Evolutionary conservation across 176 grass and related monocot genomes (phyloP), one percentile per base, ranked within the genome.

Genomic region (Oryza meridionalis): DNA sequence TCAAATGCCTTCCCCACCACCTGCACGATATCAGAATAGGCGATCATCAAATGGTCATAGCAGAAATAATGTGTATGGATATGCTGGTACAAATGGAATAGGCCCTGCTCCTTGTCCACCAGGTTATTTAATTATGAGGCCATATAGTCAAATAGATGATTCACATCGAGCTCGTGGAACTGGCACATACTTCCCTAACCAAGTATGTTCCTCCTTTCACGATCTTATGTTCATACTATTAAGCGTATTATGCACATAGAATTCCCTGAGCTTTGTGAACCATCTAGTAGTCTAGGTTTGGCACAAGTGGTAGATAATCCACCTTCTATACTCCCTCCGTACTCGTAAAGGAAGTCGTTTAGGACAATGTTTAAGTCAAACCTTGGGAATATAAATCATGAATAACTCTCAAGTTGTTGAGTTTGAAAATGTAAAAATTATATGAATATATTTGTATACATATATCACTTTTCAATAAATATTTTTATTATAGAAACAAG

Each of bases 161-260:
- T 61, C 67, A 75, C 77, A 66, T 21, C 92, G 90, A 63, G 78
- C 79, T 75, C 86, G 73, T 69, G 96, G 96, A 83, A 98, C 93
- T 80, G 93, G 93, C 71, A 98, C 96, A 44, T 98, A 95, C 88
- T 91, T 95, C 73, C 93, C 96, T 13, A 86, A 93, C 58, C 82
- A 76, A 70, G 92, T 95, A 91, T 42, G 82, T 80, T 86, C 44
- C 69, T 76, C 65, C 24, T 81, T 89, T 21, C 22, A 74, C 15
- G 5, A 67, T 69, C 21, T 77, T 81, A 77, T 83, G 45, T 75
- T 24, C 82, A 12, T 62, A 62, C 21, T 62, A 10, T 62, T 62
- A 62, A 62, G 58, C 21, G 2, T 62, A 24, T 8, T 62, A 62
- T 24, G 58, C 21, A 10, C 21, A 62, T 62, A 62, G 7, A n/a